Evolutionary conservation across 106 monocot genomes (phyloP), one percentile per base, ranked within the genome.

Genomic region (Dendrobium catenatum): DNA sequence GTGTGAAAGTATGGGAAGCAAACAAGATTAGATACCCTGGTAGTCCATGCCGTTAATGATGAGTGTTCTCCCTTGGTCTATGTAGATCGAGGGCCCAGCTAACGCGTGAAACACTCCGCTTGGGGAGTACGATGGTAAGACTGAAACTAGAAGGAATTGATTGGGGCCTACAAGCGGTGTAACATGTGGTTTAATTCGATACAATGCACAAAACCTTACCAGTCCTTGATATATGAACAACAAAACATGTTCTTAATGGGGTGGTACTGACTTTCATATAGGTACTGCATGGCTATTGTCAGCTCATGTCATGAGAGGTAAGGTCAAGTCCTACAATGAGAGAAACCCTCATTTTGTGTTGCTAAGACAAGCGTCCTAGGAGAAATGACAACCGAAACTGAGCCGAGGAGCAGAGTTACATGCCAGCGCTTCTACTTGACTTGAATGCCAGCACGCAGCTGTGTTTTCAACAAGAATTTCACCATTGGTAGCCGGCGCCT

Each of bases 1-100:
- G 78, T 73, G 83, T 42, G 49, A 83, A 83, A 83, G 78, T 72
- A 83, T 83, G 78, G 83, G 83, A 47, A 83, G 83, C 41, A 37
- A 83, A 78, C 70, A 78, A 17, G 78, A 82, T 82, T 82, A 82
- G 82, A 83, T 51, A 83, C 78, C 78, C 77, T 77, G 47, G 78
- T 83, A 83, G 78, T 78, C 83, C 78, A 78, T 83, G 72, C 78
- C 68, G 55, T 79, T 54, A 77, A 77, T 8, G 54, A 49, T 77
- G 77, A 51, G 77, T 27, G 77, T 27, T 77, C 6, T 15, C 48
- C 24, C 48, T 77, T 47, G 77, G 77, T 77, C 77, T 51, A 77
- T 42, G 31, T 0, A n/a, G 51, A 49, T 77, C 49, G 5, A 51
- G 20, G 77, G 48, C 77, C 48, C 47, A 55, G 8, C 54, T 49